Percentiles rank a stretch among this genome's conserved stretches.
Evolutionary conservation across 2,329 filamentous ascomycete genomes (phyloP).

Genomic region (Chaetomium olivaceum): DNA sequence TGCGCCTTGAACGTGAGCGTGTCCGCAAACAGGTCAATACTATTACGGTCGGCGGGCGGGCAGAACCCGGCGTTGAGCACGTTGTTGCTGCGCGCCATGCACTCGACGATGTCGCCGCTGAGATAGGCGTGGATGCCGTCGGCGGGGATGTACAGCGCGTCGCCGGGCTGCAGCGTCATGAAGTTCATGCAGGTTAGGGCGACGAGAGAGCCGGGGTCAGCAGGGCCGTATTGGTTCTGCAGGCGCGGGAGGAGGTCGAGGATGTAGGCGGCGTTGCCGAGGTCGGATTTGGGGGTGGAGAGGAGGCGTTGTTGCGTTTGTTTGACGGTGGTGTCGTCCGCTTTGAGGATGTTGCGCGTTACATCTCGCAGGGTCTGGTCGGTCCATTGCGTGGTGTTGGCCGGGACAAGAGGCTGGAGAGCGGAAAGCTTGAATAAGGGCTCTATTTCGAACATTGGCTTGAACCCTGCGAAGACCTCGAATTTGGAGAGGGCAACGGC

Average conservation of each 20-base stretch:
- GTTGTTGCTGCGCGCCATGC: constrained; percentile 75
- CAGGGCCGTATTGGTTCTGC: constrained; percentile 61
- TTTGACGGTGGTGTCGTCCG: constrained; percentile 53
- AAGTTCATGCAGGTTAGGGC: constrained; percentile 76
- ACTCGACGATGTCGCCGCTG: constrained; percentile 73
- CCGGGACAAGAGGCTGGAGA: constrained; percentile 55
- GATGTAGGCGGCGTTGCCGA: constrained; percentile 58
- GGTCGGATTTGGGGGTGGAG: constrained; percentile 47
- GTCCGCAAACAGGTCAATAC: constrained; percentile 62
- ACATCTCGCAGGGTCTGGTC: constrained; percentile 59
- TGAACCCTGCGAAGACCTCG: constrained; percentile 76
- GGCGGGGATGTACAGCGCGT: constrained; percentile 69
- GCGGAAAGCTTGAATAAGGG: constrained; percentile 56
- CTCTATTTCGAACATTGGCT: constrained; percentile 62
- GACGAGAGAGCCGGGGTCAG: constrained; percentile 68
- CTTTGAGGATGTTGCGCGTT: constrained; percentile 55
- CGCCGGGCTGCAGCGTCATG: constrained; percentile 62
- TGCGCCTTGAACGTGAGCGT: constrained; percentile 66
- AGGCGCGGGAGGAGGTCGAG: constrained; percentile 65
- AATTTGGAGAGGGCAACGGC: constrained; percentile 70
- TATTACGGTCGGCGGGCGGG: constrained; percentile 63
- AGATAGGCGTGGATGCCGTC: constrained; percentile 76
- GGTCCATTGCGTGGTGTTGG: constrained; percentile 48
- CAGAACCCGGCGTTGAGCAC: constrained; percentile 76
- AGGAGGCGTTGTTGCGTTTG: constrained; percentile 55